Evolutionary conservation across 257 asterid genomes (phyloP).

Genomic region (Anisodus acutangulus): DNA sequence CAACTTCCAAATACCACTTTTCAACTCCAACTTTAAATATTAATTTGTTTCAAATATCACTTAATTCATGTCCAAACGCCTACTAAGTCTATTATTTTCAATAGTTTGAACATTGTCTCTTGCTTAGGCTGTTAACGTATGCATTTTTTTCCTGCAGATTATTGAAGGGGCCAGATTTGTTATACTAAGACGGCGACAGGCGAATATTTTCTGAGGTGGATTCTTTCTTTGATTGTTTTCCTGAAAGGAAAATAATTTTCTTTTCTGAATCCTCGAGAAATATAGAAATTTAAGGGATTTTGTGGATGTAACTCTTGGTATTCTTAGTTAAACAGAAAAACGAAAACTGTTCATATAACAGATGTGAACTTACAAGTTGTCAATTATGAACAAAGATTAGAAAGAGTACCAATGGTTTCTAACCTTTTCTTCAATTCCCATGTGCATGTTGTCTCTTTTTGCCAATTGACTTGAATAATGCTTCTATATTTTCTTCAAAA

Average conservation of each 20-base stretch:
- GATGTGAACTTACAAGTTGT: neutral
- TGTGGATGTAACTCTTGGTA: neutral
- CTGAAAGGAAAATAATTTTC: conserved; percentile 23
- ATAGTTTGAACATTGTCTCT: conserved; percentile 26
- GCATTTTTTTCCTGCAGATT: conserved; percentile 44
- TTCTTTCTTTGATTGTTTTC: conserved; percentile 24
- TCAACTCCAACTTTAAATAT: no score
- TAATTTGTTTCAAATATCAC: no score
- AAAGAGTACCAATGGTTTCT: conserved; percentile 40
- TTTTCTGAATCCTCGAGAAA: conserved; percentile 18
- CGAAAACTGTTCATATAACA: neutral
- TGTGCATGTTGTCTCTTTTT: conserved; percentile 64
- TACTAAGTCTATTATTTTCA: neutral
- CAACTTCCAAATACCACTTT: no score
- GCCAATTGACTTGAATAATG: conserved; percentile 49
- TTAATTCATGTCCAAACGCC: no score
- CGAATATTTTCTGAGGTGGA: conserved; percentile 30
- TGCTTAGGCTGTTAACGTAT: conserved; percentile 21
- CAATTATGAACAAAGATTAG: conserved; percentile 45
- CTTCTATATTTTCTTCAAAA: conserved; percentile 37
- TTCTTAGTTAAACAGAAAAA: conserved; percentile 19
- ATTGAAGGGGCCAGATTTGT: conserved; percentile 42
- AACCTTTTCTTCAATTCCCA: conserved; percentile 56
- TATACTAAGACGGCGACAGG: neutral
- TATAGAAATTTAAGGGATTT: neutral